These are phyloP conservation scores for Physcia stellaris DNA, from an alignment of 495 filamentous ascomycete genomes.

Conservation along the genomic window DNA sequence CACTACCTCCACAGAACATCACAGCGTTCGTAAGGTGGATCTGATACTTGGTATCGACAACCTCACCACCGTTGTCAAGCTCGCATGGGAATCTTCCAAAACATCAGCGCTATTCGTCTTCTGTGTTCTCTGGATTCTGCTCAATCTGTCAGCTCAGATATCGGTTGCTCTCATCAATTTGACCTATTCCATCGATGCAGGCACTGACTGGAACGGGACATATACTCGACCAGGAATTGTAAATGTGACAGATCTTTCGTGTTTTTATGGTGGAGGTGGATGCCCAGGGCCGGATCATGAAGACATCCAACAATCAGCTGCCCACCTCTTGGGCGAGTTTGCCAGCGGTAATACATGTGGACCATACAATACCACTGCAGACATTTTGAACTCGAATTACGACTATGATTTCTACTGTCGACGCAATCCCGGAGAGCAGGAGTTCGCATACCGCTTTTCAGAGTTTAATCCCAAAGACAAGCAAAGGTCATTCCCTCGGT, in stretches of 20 bases:
- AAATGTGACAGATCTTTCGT: slow-evolving; percentile 7
- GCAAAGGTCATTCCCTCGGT: slow-evolving; percentile 4
- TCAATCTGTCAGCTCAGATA: slow-evolving; percentile 6
- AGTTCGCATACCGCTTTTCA: slow-evolving; percentile 14
- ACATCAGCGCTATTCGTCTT: too few relatives aligned
- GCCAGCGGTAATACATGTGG: not conserved
- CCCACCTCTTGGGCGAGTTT: slow-evolving; percentile 5
- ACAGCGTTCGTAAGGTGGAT: not conserved
- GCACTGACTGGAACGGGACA: slow-evolving; percentile 6
- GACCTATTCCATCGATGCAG: slow-evolving; percentile 8
- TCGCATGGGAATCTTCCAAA: slow-evolving; percentile 4
- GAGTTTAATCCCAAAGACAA: slow-evolving; percentile 10
- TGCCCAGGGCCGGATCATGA: not conserved
- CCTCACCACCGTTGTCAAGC: slow-evolving; percentile 2
- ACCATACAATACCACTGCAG: not conserved
- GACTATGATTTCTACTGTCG: slow-evolving; percentile 9
- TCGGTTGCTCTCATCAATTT: slow-evolving; percentile 8
- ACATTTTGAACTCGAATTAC: slow-evolving; percentile 1
- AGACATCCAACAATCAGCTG: not conserved
- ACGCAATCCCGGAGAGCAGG: not conserved
- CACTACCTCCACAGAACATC: too few relatives aligned
- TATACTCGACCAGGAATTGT: slow-evolving; percentile 4
- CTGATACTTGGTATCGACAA: slow-evolving; percentile 8
- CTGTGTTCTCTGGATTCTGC: too few relatives aligned
- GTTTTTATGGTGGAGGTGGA: slow-evolving; percentile 2